phyloP scores from a whole-genome alignment of 176 grass and related monocot species.

The Avena sativa region DNA sequence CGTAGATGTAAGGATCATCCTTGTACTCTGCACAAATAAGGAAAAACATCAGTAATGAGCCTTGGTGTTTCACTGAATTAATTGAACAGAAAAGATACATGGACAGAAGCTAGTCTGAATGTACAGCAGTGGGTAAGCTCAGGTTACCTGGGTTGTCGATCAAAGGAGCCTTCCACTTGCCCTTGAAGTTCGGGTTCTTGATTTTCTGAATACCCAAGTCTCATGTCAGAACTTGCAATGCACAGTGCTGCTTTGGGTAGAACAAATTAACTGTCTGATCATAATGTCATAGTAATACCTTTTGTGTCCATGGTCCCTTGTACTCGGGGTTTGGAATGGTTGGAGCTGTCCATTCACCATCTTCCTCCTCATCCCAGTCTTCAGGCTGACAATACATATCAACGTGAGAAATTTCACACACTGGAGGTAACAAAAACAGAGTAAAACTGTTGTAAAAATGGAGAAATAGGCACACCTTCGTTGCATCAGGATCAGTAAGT shows the following conservation, averaged over 20 bases:
- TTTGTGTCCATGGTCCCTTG: constrained; percentile 68
- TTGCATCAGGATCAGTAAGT: constrained; percentile 64
- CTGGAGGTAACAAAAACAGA: neutral
- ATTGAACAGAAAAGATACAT: neutral
- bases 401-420: constrained; percentile 8
- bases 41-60: constrained; percentile 20
- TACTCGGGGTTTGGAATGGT: constrained; percentile 75
- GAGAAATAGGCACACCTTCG: constrained; percentile 60
- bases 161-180: constrained; percentile 83
- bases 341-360: constrained; percentile 73
- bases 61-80: neutral
- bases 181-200: constrained; percentile 79
- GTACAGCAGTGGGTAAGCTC: neutral
- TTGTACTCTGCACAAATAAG: constrained; percentile 55
- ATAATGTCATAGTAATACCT: constrained; percentile 42
- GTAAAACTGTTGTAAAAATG: neutral
- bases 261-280: neutral
- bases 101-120: neutral
- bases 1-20: constrained; percentile 70
- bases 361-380: constrained; percentile 78
- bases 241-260: neutral
- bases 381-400: constrained; percentile 50
- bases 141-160: constrained; percentile 74
- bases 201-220: constrained; percentile 53
- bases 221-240: neutral